phyloP scores from a whole-genome alignment of 345 rosid species.

The Gossypium turneri region DNA sequence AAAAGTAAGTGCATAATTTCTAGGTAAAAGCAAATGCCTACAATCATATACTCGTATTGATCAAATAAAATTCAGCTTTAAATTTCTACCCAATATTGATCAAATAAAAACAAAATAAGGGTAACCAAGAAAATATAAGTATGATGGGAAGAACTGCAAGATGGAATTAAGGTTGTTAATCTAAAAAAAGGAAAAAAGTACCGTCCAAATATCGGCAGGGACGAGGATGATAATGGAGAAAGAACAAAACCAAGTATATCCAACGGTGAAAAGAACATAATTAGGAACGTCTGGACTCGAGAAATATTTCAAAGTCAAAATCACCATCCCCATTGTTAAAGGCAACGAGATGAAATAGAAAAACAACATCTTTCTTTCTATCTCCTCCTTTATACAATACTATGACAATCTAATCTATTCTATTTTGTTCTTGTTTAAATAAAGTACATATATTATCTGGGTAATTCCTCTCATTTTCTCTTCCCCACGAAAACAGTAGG shows the following conservation, averaged over 20 bases:
- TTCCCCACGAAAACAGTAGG: background rate
- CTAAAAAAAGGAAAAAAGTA: slow-evolving; percentile 9
- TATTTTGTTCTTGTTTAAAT: background rate
- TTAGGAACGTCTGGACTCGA: slow-evolving; percentile 66
- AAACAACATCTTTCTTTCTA: slow-evolving; percentile 51
- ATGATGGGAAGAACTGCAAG: too few relatives aligned
- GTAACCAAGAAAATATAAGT: too few relatives aligned
- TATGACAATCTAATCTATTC: too few relatives aligned
- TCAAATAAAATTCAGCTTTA: background rate
- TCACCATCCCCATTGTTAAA: slow-evolving; percentile 64
- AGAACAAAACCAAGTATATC: slow-evolving; percentile 79
- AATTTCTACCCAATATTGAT: too few relatives aligned
- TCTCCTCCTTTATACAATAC: background rate
- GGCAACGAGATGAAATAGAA: slow-evolving; percentile 78
- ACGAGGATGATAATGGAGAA: slow-evolving; percentile 74
- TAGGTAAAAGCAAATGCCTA: background rate
- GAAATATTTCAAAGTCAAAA: slow-evolving; percentile 54
- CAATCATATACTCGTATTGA: background rate
- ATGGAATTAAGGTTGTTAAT: too few relatives aligned
- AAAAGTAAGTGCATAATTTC: background rate
- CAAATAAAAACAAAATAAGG: too few relatives aligned
- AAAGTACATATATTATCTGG: background rate
- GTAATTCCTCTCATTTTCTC: background rate
- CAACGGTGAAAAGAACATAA: slow-evolving; percentile 69
- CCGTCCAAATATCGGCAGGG: slow-evolving; percentile 81